phyloP scores from a whole-genome alignment of 257 asterid species.

The Solanum pinnatisectum region DNA sequence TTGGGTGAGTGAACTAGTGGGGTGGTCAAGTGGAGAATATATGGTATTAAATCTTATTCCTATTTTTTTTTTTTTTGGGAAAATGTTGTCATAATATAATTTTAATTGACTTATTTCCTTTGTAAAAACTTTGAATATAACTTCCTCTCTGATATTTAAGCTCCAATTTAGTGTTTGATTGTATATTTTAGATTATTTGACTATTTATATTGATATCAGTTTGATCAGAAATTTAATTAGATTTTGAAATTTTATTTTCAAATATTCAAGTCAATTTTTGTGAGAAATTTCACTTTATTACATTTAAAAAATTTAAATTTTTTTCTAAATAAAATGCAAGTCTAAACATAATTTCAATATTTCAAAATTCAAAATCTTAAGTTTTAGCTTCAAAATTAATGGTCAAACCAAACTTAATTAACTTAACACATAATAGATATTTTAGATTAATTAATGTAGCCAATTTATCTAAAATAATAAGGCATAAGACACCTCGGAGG shows the following conservation, averaged over 20 bases:
- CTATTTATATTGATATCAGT: neutral
- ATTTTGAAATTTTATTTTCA: too few relatives aligned
- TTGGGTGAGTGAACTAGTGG: neutral
- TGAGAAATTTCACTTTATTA: neutral
- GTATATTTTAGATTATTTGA: neutral
- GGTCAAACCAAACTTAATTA: neutral
- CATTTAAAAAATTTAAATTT: neutral
- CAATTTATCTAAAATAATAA: neutral
- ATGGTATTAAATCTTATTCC: neutral
- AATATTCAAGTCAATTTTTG: too few relatives aligned
- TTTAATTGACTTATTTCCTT: neutral
- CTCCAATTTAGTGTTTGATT: neutral
- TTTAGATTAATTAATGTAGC: neutral
- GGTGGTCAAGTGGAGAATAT: neutral
- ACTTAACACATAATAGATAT: neutral
- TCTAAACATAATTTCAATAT: neutral
- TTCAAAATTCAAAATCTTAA: neutral
- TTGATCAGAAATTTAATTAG: neutral
- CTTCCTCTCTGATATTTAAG: neutral
- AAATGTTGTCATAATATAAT: neutral
- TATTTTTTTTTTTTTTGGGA: neutral
- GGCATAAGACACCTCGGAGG: neutral
- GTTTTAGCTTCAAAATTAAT: neutral
- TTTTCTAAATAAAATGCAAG: neutral
- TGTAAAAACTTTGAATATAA: neutral